Percentiles rank a stretch among this genome's conserved stretches.
Evolutionary conservation across 306 rosid species (phyloP).

Genomic region (Vachellia pachyceras): DNA sequence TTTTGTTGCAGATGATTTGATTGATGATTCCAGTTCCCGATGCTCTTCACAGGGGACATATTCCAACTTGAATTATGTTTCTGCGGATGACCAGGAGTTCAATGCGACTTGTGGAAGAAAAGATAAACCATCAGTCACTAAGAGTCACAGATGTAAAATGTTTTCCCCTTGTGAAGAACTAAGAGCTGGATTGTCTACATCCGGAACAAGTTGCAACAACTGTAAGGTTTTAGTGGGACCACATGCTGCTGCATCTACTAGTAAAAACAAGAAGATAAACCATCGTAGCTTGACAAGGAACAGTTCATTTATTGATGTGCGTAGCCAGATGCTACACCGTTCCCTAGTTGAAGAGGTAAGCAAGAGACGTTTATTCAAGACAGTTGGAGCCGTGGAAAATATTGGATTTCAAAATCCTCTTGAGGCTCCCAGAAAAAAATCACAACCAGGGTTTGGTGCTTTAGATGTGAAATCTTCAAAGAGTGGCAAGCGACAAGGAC

Average conservation of each 20-base stretch:
- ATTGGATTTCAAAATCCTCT: constrained; percentile 78
- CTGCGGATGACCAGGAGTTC: constrained; percentile 54
- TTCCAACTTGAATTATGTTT: constrained; percentile 62
- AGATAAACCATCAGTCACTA: constrained; percentile 50
- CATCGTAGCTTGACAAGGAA: constrained; percentile 59
- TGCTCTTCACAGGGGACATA: constrained; percentile 73
- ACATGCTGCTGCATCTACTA: constrained; percentile 43
- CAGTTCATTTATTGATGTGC: constrained; percentile 70
- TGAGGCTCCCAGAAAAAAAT: constrained; percentile 46
- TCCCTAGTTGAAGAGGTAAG: constrained; percentile 79
- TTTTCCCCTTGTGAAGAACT: constrained; percentile 58
- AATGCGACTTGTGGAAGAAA: constrained; percentile 40
- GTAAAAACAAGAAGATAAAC: constrained; percentile 56
- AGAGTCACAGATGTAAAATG: constrained; percentile 58
- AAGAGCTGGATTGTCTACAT: constrained; percentile 23
- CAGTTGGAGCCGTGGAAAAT: constrained; percentile 79
- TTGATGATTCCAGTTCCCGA: constrained; percentile 73
- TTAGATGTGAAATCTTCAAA: constrained; percentile 36
- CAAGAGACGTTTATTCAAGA: constrained; percentile 72
- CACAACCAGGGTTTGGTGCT: constrained; percentile 35
- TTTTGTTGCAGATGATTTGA: constrained; percentile 64
- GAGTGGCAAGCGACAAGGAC: constrained; percentile 40
- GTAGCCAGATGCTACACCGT: constrained; percentile 74
- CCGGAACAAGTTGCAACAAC: constrained; percentile 38
- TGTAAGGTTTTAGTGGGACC: constrained; percentile 44